Percentiles rank a stretch among this genome's conserved stretches.
Evolutionary conservation across 106 monocot genomes (phyloP).

Genomic region (Dactylorhiza incarnata): DNA sequence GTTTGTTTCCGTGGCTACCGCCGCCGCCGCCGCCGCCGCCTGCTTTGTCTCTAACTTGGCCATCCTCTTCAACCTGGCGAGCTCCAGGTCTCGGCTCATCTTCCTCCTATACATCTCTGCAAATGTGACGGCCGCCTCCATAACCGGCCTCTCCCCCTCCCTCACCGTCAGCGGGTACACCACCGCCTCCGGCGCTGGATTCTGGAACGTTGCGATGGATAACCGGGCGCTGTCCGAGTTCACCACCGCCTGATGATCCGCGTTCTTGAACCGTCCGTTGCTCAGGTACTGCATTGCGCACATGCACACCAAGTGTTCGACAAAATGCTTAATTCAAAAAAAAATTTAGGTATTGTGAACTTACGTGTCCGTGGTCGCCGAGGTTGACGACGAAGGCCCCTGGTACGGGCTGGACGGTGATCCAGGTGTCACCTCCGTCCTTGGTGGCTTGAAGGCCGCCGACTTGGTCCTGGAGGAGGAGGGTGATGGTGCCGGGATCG

Average conservation of each 20-base stretch:
- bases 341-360: neutral
- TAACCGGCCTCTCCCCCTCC: conserved; percentile 69
- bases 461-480: conserved; percentile 71
- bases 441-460: conserved; percentile 73
- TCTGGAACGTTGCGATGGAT: conserved; percentile 90
- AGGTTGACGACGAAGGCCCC: conserved; percentile 74
- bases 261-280: conserved; percentile 93
- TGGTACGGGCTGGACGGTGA: conserved; percentile 52
- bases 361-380: neutral
- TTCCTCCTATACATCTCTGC: conserved; percentile 83
- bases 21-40: no score
- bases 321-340: neutral
- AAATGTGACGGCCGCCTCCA: conserved; percentile 79
- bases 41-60: conserved; percentile 32
- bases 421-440: conserved; percentile 68
- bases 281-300: conserved; percentile 54
- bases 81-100: conserved; percentile 73
- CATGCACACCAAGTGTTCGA: neutral
- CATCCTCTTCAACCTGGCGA: conserved; percentile 76
- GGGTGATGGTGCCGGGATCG: conserved; percentile 76
- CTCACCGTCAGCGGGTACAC: conserved; percentile 74
- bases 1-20: no score
- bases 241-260: conserved; percentile 94
- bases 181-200: conserved; percentile 68
- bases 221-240: conserved; percentile 71